Percentiles rank a stretch among this genome's conserved stretches.
Evolutionary conservation across 148 eudicot genomes (phyloP).

Genomic region (Chenopodium formosanum): DNA sequence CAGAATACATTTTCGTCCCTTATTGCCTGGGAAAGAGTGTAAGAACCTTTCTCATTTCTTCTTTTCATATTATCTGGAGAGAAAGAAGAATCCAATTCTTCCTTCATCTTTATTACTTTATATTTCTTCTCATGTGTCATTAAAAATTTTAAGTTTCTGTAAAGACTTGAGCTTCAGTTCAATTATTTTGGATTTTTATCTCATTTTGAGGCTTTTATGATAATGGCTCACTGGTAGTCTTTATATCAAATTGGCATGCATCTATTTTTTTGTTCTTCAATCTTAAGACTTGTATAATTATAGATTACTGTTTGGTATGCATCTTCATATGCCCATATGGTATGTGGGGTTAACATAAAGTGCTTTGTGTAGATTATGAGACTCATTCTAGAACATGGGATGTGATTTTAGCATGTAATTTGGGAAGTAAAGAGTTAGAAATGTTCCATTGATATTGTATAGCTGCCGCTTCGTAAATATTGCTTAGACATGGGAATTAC

Average conservation of each 20-base stretch:
- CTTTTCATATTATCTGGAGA: background rate
- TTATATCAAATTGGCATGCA: background rate
- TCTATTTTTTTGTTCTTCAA: background rate
- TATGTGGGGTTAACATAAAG: background rate
- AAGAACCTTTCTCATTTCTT: conserved; percentile 25
- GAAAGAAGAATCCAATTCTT: background rate
- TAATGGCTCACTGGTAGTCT: background rate
- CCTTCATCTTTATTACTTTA: background rate
- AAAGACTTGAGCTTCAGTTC: background rate
- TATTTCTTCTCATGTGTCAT: background rate
- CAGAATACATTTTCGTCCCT: conserved; percentile 87
- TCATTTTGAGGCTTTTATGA: background rate
- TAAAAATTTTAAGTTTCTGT: background rate
- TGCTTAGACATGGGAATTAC: background rate
- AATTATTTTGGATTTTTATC: background rate
- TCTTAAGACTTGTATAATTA: background rate
- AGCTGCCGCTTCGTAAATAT: background rate
- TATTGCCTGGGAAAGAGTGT: conserved; percentile 66
- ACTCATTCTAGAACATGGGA: background rate
- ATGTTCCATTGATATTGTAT: background rate
- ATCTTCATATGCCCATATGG: background rate
- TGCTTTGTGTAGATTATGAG: background rate
- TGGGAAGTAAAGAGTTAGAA: background rate
- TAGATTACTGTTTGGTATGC: background rate
- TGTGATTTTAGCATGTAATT: background rate